These are phyloP conservation scores for Pseudogymnoascus sp. DNA, from an alignment of 2,329 filamentous ascomycete genomes.

Conservation along the genomic window DNA sequence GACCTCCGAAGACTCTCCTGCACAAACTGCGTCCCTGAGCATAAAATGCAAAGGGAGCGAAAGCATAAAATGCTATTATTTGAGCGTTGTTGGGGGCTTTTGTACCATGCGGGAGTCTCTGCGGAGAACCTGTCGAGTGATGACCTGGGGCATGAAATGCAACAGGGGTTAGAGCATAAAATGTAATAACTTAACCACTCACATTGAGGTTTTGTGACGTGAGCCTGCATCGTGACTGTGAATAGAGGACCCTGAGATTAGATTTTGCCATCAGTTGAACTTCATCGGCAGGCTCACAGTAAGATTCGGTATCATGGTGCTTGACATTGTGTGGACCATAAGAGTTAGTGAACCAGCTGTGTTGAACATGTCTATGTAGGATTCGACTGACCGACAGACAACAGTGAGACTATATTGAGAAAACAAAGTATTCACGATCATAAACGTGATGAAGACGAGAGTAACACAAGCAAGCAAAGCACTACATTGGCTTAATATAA, in stretches of 20 bases:
- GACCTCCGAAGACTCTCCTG: background rate
- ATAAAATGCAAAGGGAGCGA: background rate
- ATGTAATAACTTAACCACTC: background rate
- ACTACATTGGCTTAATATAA: conserved; percentile 3
- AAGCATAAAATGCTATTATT: background rate
- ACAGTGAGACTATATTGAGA: background rate
- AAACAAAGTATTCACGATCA: background rate
- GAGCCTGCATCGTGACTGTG: background rate
- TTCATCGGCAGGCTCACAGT: background rate
- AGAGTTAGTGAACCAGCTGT: background rate
- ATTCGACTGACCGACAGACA: background rate
- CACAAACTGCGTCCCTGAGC: conserved; percentile 3
- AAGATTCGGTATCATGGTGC: background rate
- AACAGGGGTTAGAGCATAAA: conserved; percentile 4
- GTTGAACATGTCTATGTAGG: background rate
- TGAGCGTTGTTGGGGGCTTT: background rate
- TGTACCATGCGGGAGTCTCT: background rate
- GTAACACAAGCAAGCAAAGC: background rate
- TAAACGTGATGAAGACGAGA: background rate
- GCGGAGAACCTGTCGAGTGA: background rate
- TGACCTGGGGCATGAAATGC: conserved; percentile 3
- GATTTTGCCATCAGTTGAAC: background rate
- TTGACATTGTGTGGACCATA: background rate
- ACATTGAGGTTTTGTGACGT: background rate
- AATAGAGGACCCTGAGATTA: background rate